phyloP scores from a whole-genome alignment of 108 stramenopile genomes.

The Chaetoceros muelleri region DNA sequence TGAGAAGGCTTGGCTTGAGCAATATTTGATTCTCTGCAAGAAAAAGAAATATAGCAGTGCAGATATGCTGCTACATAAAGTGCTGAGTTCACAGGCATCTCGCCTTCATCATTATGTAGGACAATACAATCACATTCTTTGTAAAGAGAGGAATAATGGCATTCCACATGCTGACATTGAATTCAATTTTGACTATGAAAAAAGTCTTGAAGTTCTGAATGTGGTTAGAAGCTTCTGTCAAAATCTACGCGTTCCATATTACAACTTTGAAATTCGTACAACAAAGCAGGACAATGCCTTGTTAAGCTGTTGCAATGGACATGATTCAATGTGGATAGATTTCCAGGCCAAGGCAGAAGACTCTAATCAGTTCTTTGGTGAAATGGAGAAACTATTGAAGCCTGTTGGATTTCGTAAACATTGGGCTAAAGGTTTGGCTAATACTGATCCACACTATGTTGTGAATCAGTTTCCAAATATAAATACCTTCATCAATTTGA shows the following conservation, averaged over 20 bases:
- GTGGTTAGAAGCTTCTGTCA: not conserved
- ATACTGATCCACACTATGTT: slow-evolving; percentile 8
- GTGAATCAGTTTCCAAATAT: slow-evolving; percentile 3
- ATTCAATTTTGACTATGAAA: slow-evolving; percentile 9
- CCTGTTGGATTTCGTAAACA: slow-evolving; percentile 11
- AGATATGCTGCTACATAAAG: not conserved
- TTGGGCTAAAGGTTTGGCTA: slow-evolving; percentile 12
- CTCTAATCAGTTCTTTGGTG: slow-evolving; percentile 8
- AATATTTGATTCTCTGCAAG: slow-evolving; percentile 5
- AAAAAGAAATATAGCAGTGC: not conserved
- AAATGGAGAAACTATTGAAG: slow-evolving; percentile 1
- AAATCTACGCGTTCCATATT: slow-evolving; percentile 6
- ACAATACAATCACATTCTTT: slow-evolving; percentile 11
- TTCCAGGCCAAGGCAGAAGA: slow-evolving; percentile 13
- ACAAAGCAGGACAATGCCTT: slow-evolving; percentile 11
- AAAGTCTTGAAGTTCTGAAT: slow-evolving; percentile 1
- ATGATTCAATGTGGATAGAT: slow-evolving; percentile 12
- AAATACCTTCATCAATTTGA: not conserved
- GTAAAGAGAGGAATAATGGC: slow-evolving; percentile 13
- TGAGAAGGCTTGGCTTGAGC: slow-evolving; percentile 2
- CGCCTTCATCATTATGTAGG: slow-evolving; percentile 7
- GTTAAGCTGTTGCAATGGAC: slow-evolving; percentile 8
- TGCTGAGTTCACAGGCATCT: slow-evolving; percentile 3
- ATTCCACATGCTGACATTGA: slow-evolving; percentile 14
- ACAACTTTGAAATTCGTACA: slow-evolving; percentile 13